These are phyloP conservation scores for Conticribra weissflogii DNA, from an alignment of 108 stramenopile species.

Conservation along the genomic window DNA sequence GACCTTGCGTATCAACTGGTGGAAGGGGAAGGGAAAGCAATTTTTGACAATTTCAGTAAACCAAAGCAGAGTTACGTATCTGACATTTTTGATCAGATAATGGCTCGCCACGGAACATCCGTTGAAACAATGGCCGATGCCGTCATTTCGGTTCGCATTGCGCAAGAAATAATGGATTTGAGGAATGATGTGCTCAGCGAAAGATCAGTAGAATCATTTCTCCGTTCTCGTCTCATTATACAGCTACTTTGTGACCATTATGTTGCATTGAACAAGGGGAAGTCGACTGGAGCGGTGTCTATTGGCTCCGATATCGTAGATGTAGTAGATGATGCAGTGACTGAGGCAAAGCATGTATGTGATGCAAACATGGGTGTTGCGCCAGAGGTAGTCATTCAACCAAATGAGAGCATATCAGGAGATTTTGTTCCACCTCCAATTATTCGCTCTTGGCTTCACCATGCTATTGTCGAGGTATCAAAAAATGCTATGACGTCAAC, in stretches of 20 bases:
- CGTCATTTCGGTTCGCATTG: slow-evolving; percentile 47
- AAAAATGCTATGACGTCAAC: slow-evolving; percentile 80
- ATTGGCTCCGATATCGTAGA: slow-evolving; percentile 43
- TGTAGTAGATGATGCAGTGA: slow-evolving; percentile 62
- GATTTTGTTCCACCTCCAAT: slow-evolving; percentile 48
- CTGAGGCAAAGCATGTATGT: slow-evolving; percentile 72
- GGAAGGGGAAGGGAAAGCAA: slow-evolving; percentile 14
- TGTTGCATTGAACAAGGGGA: slow-evolving; percentile 46
- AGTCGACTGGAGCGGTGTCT: slow-evolving; percentile 55
- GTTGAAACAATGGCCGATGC: slow-evolving; percentile 76
- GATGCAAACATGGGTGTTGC: slow-evolving; percentile 64
- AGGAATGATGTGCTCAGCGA: slow-evolving; percentile 10
- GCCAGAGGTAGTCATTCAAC: slow-evolving; percentile 39
- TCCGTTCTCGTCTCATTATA: slow-evolving; percentile 56
- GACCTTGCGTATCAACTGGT: slow-evolving; percentile 28
- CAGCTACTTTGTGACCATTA: slow-evolving; percentile 78
- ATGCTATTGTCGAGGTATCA: slow-evolving; percentile 74
- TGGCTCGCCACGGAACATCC: slow-evolving; percentile 69
- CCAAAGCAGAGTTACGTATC: slow-evolving; percentile 33
- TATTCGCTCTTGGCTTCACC: slow-evolving; percentile 82
- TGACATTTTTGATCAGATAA: slow-evolving; percentile 60
- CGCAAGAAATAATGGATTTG: not conserved
- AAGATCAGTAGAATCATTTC: slow-evolving; percentile 36
- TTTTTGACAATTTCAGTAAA: slow-evolving; percentile 12
- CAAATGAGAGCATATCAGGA: slow-evolving; percentile 3